These are phyloP conservation scores for Populus ilicifolia DNA, from an alignment of 345 rosid species.

Conservation along the genomic window DNA sequence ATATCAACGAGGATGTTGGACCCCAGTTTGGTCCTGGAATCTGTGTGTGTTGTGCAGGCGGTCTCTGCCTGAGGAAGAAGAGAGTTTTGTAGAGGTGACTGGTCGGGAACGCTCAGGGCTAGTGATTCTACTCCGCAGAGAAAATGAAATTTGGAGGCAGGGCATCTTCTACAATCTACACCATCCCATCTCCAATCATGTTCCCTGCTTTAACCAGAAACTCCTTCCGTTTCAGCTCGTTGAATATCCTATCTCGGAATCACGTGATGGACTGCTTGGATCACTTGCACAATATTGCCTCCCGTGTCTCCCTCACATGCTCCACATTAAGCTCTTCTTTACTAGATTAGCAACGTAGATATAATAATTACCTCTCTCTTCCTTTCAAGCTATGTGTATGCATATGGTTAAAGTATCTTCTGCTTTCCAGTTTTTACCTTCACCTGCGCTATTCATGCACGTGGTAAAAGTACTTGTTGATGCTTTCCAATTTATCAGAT, in stretches of 20 bases:
- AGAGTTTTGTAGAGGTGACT: too few relatives aligned
- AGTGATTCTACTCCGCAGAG: too few relatives aligned
- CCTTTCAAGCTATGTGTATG: neutral
- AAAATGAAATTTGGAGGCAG: neutral
- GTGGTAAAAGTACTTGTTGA: too few relatives aligned
- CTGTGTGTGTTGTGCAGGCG: too few relatives aligned
- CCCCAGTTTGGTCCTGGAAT: neutral
- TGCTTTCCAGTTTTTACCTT: neutral
- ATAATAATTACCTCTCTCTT: neutral
- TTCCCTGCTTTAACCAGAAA: constrained; percentile 1
- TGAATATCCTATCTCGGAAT: constrained; percentile 15
- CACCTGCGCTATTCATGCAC: neutral
- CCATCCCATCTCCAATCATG: constrained; percentile 7
- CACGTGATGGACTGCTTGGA: constrained; percentile 36
- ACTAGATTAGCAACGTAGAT: neutral
- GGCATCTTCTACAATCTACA: neutral
- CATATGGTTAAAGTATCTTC: neutral
- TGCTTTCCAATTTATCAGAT: too few relatives aligned
- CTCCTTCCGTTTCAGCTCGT: constrained; percentile 9
- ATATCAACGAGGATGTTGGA: neutral
- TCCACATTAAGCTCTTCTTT: neutral
- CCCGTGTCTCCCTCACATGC: constrained; percentile 32
- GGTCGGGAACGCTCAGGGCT: too few relatives aligned
- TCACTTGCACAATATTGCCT: neutral
- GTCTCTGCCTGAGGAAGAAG: too few relatives aligned